These are phyloP conservation scores for Entomortierella parvispora DNA, from an alignment of 192 early-diverging fungal species.

Conservation along the genomic window DNA sequence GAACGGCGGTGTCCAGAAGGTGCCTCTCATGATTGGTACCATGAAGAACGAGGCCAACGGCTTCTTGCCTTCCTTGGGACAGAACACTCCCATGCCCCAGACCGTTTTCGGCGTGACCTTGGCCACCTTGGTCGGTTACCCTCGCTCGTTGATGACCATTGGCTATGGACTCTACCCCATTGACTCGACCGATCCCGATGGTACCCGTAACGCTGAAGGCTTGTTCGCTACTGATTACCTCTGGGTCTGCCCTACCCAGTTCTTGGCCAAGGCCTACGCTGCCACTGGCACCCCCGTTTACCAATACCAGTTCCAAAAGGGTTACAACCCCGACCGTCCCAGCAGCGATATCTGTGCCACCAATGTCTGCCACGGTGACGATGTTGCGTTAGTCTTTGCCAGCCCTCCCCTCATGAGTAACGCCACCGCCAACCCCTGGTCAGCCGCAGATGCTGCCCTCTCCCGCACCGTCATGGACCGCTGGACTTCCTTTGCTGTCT, in stretches of 20 bases:
- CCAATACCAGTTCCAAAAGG: slow-evolving; percentile 50
- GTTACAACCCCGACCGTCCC: slow-evolving; percentile 40
- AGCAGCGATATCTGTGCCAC: slow-evolving; percentile 24
- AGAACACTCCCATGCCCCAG: slow-evolving; percentile 37
- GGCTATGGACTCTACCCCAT: slow-evolving; percentile 28
- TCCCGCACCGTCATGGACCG: slow-evolving; percentile 48
- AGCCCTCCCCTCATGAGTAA: slow-evolving; percentile 48
- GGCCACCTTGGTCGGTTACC: slow-evolving; percentile 39
- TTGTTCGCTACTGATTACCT: slow-evolving; percentile 41
- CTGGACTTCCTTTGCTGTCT: slow-evolving; percentile 40
- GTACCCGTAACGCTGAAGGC: slow-evolving; percentile 31
- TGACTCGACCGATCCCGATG: slow-evolving; percentile 37
- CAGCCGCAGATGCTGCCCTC: slow-evolving; percentile 40
- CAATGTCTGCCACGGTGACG: slow-evolving; percentile 52
- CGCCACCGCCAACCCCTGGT: slow-evolving; percentile 39
- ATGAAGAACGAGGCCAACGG: slow-evolving; percentile 52
- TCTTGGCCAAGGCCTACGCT: slow-evolving; percentile 44
- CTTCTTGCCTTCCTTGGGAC: slow-evolving; percentile 49
- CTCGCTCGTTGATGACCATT: slow-evolving; percentile 47
- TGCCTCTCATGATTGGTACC: slow-evolving; percentile 48
- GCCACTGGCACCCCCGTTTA: slow-evolving; percentile 29
- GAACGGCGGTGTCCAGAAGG: slow-evolving; percentile 37
- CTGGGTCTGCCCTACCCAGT: slow-evolving; percentile 48
- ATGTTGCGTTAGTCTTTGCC: slow-evolving; percentile 52
- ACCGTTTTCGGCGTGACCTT: slow-evolving; percentile 33